A percentile compares a stretch with the other conserved stretches of the same genome.
These are phyloP conservation scores for Puccinia polysora DNA, from an alignment of 1,284 basidiomycete species.

Conservation along the genomic window DNA sequence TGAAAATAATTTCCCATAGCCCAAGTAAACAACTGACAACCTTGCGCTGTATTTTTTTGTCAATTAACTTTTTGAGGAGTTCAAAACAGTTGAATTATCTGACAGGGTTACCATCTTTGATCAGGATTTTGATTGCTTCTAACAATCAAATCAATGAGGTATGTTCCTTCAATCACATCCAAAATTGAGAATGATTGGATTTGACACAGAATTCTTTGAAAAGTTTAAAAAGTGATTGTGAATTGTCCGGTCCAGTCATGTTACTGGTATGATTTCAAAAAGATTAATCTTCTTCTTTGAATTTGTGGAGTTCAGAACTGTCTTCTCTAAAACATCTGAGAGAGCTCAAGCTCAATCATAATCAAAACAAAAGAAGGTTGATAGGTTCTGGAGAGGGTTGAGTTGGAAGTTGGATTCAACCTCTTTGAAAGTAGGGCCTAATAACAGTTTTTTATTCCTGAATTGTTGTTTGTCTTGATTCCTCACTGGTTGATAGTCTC, in stretches of 20 bases:
- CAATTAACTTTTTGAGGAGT: slow-evolving; percentile 29
- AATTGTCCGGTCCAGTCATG: slow-evolving; percentile 42
- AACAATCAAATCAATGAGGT: slow-evolving; percentile 78
- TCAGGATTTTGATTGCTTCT: slow-evolving; percentile 74
- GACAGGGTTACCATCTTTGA: slow-evolving; percentile 71
- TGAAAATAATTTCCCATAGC: too few species aligned
- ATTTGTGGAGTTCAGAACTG: slow-evolving; percentile 60
- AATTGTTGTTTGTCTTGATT: too few species aligned
- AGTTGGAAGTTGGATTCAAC: slow-evolving; percentile 39
- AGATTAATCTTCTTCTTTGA: slow-evolving; percentile 10
- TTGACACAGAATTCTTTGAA: slow-evolving; percentile 86
- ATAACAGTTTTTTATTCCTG: too few species aligned
- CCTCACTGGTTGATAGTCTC: too few species aligned
- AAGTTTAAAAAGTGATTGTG: slow-evolving; percentile 70
- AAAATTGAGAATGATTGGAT: slow-evolving; percentile 80
- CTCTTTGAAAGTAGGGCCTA: too few species aligned
- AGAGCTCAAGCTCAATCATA: slow-evolving; percentile 81
- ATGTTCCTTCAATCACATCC: slow-evolving; percentile 81
- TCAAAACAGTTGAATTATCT: slow-evolving; percentile 76
- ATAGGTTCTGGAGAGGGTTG: slow-evolving; percentile 44
- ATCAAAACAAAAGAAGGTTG: slow-evolving; percentile 53
- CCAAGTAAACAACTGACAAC: neutral
- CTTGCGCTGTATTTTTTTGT: slow-evolving; percentile 12
- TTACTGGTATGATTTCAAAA: neutral
- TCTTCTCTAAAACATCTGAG: slow-evolving; percentile 75